Base-by-base conservation (phyloP, 208 protist genomes). In the Trypanosoma melophagium region DNA sequence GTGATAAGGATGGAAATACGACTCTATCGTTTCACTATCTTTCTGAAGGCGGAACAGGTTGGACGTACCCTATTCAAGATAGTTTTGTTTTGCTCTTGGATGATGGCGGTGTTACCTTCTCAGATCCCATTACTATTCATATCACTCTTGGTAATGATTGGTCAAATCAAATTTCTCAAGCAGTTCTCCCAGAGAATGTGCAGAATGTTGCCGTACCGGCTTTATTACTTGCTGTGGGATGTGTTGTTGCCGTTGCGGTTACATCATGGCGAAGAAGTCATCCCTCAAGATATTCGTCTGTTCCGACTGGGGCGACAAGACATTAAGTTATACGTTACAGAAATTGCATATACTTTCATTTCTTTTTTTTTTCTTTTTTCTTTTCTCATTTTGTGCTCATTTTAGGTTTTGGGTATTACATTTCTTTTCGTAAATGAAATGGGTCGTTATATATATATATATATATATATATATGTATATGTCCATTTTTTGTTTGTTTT, bases 291-390 rank as follows among this genome's bases (percentile, higher is more conserved):
- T 47, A 47, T 47, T n/a, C 16, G 8, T 47, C 16, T 47, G 2
- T 47, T 10, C 42, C 42, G 9, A 17, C 16, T 47, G 42, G 16
- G 16, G 9, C 16, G 10, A 47, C 42, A n/a, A n/a, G 13, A 12
- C 42, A 8, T n/a, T 47, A 8, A 47, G 16, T 14, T 14, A 24
- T 10, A 28, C 7, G 7, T 10, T n/a, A 41, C 9, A 28, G 12
- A 61, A 10, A 41, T 25, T 3, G 49, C 22, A 52, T 38, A 1
- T 40, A 16, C 21, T 49, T 70, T 22, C 31, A 61, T 70, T 63
- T 35, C 5, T 35, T 35, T 35, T 35, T 1, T 35, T 35, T 35
- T 35, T 35, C 3, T 35, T 35, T 35, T 35, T 35, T 35, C 5
- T 35, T 35, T 35, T 35, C 5, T 35, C 3, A 35, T 7, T 5